Evolutionary conservation across 768 basidiomycete species (phyloP), one percentile per base, ranked within the genome.

Genomic region (Naganishia antarctica): DNA sequence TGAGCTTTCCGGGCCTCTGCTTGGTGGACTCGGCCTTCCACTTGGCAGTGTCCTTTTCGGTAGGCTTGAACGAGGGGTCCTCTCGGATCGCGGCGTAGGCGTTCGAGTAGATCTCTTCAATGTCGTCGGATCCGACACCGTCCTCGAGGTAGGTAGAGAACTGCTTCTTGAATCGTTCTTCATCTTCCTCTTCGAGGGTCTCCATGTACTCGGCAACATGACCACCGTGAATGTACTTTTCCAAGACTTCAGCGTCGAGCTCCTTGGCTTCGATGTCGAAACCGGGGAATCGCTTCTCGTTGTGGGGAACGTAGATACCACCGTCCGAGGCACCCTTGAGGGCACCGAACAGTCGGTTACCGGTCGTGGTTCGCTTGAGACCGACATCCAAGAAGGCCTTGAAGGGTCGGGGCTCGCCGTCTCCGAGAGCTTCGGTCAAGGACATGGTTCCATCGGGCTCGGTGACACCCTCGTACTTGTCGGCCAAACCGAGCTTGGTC

Each of bases 201-300:
- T 98, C 90, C 96, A 99, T 99, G 84, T 98, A 99, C 81, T 98
- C 96, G 57, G 96, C 91, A 63, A 99, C 88, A 78, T 99, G 96
- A 59, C 93, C 93, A 77, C 90, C 93, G 72, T 83, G 89, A 78
- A 99, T 98, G 82, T 99, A 99, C 81, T 94, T 94, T 79, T 94
- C 91, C 75, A 98, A 82, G 63, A 87, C 85, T 80, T 98, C 96
- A 46, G 90, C 86, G 68, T 99, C 92, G 67, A 99, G 84, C 78
- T 87, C 81, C 83, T 99, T 99, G 78, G 79, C 76, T 80, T 99
- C 96, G 65, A 87, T 80, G 80, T 99, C 96, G 81, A 84, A 99
- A 50, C 96, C 96, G 62, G 96, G 96, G 87, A 98, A 97, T 62
- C 93, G 90, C 80, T 91, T 93, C 66, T 93, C 89, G 73, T 88